Percentiles rank a stretch among this genome's conserved stretches.
Evolutionary conservation across 2,329 filamentous ascomycete genomes (phyloP).

Genomic region (Talaromyces sp.): DNA sequence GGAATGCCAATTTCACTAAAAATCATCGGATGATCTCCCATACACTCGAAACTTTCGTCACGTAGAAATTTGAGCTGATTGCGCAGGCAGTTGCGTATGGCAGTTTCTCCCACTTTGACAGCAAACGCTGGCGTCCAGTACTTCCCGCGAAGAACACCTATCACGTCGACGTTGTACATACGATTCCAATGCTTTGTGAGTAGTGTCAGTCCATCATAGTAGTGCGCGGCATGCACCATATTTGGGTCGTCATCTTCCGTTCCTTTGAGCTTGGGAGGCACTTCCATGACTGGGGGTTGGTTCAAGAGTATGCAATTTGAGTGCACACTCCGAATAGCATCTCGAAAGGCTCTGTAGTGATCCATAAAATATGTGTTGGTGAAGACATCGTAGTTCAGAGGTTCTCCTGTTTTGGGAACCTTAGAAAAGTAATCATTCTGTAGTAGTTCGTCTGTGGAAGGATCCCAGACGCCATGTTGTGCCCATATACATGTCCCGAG

Average conservation of each 20-base stretch:
- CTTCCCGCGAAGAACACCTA: constrained; percentile 82
- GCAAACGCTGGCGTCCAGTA: constrained; percentile 88
- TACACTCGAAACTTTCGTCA: constrained; percentile 81
- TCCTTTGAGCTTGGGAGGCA: constrained; percentile 82
- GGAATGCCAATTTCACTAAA: constrained; percentile 96
- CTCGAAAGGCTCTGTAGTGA: constrained; percentile 72
- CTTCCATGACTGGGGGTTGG: constrained; percentile 86
- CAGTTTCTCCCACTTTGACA: constrained; percentile 86
- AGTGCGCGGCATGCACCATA: constrained; percentile 91
- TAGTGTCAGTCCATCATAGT: constrained; percentile 92
- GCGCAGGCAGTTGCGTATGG: constrained; percentile 87
- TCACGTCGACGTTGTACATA: constrained; percentile 92
- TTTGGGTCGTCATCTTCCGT: constrained; percentile 84
- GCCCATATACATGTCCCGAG: constrained; percentile 96
- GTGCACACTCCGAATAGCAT: constrained; percentile 72
- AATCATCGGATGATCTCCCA: constrained; percentile 83
- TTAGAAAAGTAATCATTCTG: constrained; percentile 85
- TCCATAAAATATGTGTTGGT: constrained; percentile 90
- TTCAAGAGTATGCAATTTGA: constrained; percentile 81
- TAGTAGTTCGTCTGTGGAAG: constrained; percentile 68
- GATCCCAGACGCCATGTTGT: constrained; percentile 94
- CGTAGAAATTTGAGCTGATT: constrained; percentile 81
- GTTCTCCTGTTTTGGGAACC: constrained; percentile 68
- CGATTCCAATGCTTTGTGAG: constrained; percentile 99
- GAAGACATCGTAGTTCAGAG: constrained; percentile 77